phyloP scores from a whole-genome alignment of 257 asterid species.

The Nicotiana tomentosiformis region DNA sequence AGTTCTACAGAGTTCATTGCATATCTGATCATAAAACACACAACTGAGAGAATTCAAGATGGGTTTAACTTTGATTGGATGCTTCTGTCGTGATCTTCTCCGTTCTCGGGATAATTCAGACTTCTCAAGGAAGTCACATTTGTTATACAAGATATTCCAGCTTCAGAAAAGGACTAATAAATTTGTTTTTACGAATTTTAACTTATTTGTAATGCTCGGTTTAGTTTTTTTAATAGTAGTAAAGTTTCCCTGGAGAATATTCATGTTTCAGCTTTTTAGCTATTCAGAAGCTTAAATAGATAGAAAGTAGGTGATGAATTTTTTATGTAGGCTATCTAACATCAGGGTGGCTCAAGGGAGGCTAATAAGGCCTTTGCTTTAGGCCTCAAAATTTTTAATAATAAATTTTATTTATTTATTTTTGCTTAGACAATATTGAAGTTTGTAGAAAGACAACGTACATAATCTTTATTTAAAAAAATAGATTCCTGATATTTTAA shows the following conservation, averaged over 20 bases:
- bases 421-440: too few species aligned
- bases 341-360: too few species aligned
- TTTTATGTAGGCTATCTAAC: too few species aligned
- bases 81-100: neutral
- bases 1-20: conserved; percentile 4
- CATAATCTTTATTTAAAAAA: too few species aligned
- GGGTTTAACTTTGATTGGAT: neutral
- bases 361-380: too few species aligned
- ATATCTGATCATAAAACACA: neutral
- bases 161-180: neutral
- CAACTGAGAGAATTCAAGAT: neutral
- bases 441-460: too few species aligned
- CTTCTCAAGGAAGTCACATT: neutral
- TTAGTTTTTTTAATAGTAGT: neutral
- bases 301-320: neutral
- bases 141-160: conserved; percentile 2
- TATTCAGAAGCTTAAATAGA: neutral
- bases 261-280: neutral
- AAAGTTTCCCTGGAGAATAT: neutral
- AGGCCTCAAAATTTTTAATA: too few species aligned
- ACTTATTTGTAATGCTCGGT: neutral
- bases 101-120: neutral
- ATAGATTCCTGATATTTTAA: too few species aligned
- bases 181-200: neutral
- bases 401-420: too few species aligned